phyloP scores from a whole-genome alignment of 345 rosid species.

The Mangifera indica region DNA sequence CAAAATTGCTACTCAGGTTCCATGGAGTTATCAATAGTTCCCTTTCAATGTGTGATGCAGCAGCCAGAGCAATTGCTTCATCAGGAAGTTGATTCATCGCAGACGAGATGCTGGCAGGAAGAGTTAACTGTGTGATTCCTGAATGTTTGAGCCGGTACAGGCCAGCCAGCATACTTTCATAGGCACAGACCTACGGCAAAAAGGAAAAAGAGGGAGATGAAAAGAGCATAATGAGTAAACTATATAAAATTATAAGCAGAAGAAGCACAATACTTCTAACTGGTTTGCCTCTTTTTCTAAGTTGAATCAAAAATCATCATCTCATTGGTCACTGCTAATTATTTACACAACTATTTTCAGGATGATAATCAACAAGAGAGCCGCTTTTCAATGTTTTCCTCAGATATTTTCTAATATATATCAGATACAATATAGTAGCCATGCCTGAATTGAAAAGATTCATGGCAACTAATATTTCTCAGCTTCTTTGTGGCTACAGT shows the following conservation, averaged over 20 bases:
- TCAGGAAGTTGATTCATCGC: slow-evolving; percentile 94
- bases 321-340: neutral
- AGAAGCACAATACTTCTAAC: neutral
- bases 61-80: slow-evolving; percentile 95
- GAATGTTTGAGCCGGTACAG: slow-evolving; percentile 83
- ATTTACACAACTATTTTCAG: neutral
- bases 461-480: neutral
- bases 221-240: neutral
- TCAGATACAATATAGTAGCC: neutral
- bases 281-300: neutral
- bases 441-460: neutral
- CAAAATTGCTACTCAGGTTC: slow-evolving; percentile 94
- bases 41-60: slow-evolving; percentile 95
- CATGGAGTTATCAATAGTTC: slow-evolving; percentile 95
- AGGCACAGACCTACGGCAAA: slow-evolving; percentile 72
- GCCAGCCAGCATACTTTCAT: slow-evolving; percentile 98
- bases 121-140: slow-evolving; percentile 77
- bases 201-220: neutral
- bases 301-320: neutral
- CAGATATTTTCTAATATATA: neutral
- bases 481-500: neutral
- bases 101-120: slow-evolving; percentile 69
- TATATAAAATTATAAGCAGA: neutral
- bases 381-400: neutral
- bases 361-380: neutral